Percentiles rank a stretch among this genome's conserved stretches.
phyloP scores from a whole-genome alignment of 2,329 filamentous ascomycete genomes.

The Xylaria multiplex region DNA sequence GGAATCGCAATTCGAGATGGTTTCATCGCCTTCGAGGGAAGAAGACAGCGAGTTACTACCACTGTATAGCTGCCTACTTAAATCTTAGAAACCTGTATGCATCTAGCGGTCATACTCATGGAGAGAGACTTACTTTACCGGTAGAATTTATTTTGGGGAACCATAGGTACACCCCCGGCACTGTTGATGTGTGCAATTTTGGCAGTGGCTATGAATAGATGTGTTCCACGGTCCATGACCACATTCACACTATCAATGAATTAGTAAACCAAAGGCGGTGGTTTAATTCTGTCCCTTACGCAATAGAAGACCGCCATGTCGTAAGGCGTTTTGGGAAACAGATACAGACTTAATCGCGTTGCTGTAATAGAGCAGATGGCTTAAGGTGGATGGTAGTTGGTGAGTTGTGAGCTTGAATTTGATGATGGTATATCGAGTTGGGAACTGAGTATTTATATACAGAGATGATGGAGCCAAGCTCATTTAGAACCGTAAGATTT shows the following conservation, averaged over 20 bases:
- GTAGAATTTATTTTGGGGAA: background rate
- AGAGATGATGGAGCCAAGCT: background rate
- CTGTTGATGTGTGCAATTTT: background rate
- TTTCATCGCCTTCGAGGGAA: background rate
- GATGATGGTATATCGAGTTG: background rate
- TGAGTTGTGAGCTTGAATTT: background rate
- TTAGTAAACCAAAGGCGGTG: constrained; percentile 3
- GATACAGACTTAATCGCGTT: background rate
- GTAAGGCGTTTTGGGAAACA: background rate
- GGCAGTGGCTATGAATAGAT: background rate
- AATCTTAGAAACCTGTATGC: background rate
- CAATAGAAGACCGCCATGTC: constrained; percentile 9
- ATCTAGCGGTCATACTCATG: background rate
- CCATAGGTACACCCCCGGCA: background rate
- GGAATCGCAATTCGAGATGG: background rate
- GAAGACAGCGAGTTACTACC: background rate
- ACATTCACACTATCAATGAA: constrained; percentile 13
- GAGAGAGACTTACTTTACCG: background rate
- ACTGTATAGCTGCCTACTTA: background rate
- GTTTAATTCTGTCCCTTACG: constrained; percentile 1
- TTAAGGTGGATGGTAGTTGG: background rate
- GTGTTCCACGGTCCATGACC: constrained; percentile 17
- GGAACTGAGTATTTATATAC: constrained; percentile 7
- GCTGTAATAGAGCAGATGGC: background rate
- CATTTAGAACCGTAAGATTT: background rate